phyloP scores from a whole-genome alignment of 202 grass and related monocot genomes.

The Elaeis oleifera region DNA sequence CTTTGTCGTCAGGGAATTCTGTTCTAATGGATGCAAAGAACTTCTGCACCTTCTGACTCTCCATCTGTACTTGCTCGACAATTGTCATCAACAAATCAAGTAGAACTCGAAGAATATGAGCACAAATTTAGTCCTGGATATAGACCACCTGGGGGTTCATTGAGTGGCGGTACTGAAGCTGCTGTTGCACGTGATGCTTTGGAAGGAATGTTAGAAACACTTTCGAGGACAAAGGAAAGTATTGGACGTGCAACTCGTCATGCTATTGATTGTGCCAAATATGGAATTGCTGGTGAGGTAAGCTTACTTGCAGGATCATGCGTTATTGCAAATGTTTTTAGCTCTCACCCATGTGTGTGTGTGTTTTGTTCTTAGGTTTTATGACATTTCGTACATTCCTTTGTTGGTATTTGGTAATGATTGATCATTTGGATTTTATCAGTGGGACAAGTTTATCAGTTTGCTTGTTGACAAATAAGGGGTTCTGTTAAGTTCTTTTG shows the following conservation, averaged over 20 bases:
- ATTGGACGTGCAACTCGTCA: conserved; percentile 92
- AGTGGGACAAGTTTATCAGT: no score
- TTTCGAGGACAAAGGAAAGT: conserved; percentile 97
- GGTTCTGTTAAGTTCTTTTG: no score
- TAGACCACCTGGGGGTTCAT: conserved; percentile 28
- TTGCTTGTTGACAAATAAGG: no score
- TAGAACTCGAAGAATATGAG: conserved; percentile 40
- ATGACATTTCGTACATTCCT: no score
- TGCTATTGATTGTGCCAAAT: conserved; percentile 94
- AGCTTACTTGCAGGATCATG: neutral
- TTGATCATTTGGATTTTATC: no score
- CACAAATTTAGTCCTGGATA: conserved; percentile 31
- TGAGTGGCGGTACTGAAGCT: conserved; percentile 59
- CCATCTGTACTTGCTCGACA: conserved; percentile 26
- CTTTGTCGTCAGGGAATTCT: conserved; percentile 48
- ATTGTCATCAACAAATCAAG: conserved; percentile 37
- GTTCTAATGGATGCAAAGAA: conserved; percentile 38
- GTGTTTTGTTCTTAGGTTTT: neutral
- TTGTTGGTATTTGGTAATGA: no score
- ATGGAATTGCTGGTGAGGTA: conserved; percentile 83
- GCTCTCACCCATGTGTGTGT: conserved; percentile 10
- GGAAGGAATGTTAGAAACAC: conserved; percentile 93
- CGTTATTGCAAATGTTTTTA: neutral
- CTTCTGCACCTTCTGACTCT: conserved; percentile 33
- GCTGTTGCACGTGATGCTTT: conserved; percentile 73